Base-by-base conservation (phyloP, 2,329 filamentous ascomycete species). In the Amauroascus verrucosus region DNA sequence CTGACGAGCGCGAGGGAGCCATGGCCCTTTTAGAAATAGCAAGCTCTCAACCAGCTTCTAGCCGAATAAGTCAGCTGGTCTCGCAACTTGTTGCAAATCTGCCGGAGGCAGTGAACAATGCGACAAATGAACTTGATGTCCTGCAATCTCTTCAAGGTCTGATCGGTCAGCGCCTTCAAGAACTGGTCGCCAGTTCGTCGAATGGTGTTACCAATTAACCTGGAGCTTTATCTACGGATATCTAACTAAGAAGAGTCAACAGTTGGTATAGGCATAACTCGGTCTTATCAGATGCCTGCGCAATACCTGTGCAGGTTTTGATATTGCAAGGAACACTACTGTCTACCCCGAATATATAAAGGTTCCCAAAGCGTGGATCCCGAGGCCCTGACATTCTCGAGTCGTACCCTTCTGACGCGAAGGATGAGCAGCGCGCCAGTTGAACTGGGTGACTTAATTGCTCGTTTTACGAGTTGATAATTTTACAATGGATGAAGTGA, bases 21-120 rank as follows among this genome's bases (percentile, higher is more conserved):
- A 55, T 62, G 47, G 65, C 65, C 54, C 57, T 69, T n/a, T 53
- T 67, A 43, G 57, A 54, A n/a, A 65, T 69, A 54, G 60, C 64
- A 14, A 57, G 57, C 11, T 26, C 53, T 49, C 54, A 57, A 60
- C 48, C 56, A 53, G 18, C 53, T 57, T 54, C 59, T 11, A 58
- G 56, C 49, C 60, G 59, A 41, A 61, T 65, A 37, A 57, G 50
- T 45, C 60, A 63, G n/a, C 58, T 69, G 30, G 62, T 69, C 33
- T 63, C 66, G 46, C 61, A 65, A 37, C 56, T 69, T n/a, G 59
- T 62, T 53, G 61, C 64, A 5, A 58, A 59, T 28, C 60, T 60
- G 14, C 61, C 65, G 11, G 58, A 60, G 9, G 56, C 58, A 43
- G 50, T 64, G n/a, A 62, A 63, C 26, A 55, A 58, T 33, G 58